Percentiles rank a stretch among this genome's conserved stretches.
Evolutionary conservation across 805 yeast genomes (phyloP).

Genomic region (Cyberlindnera saturnus): DNA sequence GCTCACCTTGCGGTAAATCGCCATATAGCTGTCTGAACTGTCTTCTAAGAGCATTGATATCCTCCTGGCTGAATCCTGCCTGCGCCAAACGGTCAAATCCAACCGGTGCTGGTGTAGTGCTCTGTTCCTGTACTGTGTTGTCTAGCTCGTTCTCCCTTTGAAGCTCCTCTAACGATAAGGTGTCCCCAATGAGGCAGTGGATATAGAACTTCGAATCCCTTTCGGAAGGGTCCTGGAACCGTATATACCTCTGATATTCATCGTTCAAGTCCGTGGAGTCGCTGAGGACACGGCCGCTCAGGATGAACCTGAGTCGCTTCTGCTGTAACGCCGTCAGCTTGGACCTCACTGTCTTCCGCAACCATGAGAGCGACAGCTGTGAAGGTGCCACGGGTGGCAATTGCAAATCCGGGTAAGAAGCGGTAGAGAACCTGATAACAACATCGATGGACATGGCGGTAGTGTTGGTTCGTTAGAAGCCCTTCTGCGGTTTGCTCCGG

Average conservation of each 20-base stretch:
- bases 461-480: not conserved
- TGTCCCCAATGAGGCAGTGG: constrained; percentile 77
- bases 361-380: constrained; percentile 31
- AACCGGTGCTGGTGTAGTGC: constrained; percentile 61
- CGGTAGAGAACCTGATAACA: constrained; percentile 42
- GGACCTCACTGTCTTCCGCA: constrained; percentile 39
- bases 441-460: constrained; percentile 9
- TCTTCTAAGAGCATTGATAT: constrained; percentile 60
- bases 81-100: constrained; percentile 82
- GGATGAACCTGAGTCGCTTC: constrained; percentile 56
- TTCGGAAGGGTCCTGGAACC: constrained; percentile 8
- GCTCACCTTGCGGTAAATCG: constrained; percentile 24
- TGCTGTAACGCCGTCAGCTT: constrained; percentile 21
- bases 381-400: constrained; percentile 29
- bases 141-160: constrained; percentile 56
- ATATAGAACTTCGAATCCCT: constrained; percentile 44
- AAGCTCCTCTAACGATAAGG: constrained; percentile 47
- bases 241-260: constrained; percentile 35
- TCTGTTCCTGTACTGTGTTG: constrained; percentile 39
- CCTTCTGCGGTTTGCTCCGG: not conserved
- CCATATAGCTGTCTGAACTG: constrained; percentile 75
- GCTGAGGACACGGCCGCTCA: constrained; percentile 60
- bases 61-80: constrained; percentile 80
- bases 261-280: constrained; percentile 48
- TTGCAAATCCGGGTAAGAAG: constrained; percentile 33